Evolutionary conservation across 1,139 yeast species (phyloP), one percentile per base, ranked within the genome.

Genomic region (Debaryomyces udenii): DNA sequence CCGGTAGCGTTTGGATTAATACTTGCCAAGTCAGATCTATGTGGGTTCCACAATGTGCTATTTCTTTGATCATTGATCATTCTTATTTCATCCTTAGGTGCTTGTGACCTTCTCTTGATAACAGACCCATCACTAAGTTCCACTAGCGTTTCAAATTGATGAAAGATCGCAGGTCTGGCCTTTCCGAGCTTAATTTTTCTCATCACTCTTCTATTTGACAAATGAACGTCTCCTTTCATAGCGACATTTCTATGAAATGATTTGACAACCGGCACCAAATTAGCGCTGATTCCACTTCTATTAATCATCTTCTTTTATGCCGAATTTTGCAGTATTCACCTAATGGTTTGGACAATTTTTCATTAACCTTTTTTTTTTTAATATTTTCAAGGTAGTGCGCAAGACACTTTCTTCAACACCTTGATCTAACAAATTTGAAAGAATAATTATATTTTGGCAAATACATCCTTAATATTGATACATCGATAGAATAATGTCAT

Each of bases 81-180:
- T 64, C 95, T 76, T 58, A 88, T 74, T 59, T 93, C 96, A 43
- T 79, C 85, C 56, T 89, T 86, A 5, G 99, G 98, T 44, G 82
- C 90, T 51, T 87, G 96, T 0, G 96, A 83, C 56, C 88, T 76
- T 65, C 99, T 78, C 28, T 71, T 73, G 28, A 89, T 74, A 1
- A 95, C 96, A 23, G 96, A 86, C 2, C 99, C 99, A 61, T 93
- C 98, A 52, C 95, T 85, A 43, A 91, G 76, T 64, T 91, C 96
- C 9, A 93, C 91, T 35, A 77, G 67, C 30, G 94, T 86, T 49
- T 91, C 91, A 59, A 93, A 93, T 59, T 88, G 89, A 67, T 91
- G 80, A 66, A 88, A 91, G 34, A 91, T 86, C 31, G 96, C 90
- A 2, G 98, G 97, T 65, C 97, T 80, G 13, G 96, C 90, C 59